Percentiles rank a stretch among this genome's conserved stretches.
phyloP scores from a whole-genome alignment of 75 land plant species.

The Adiantum capillusveneris region DNA sequence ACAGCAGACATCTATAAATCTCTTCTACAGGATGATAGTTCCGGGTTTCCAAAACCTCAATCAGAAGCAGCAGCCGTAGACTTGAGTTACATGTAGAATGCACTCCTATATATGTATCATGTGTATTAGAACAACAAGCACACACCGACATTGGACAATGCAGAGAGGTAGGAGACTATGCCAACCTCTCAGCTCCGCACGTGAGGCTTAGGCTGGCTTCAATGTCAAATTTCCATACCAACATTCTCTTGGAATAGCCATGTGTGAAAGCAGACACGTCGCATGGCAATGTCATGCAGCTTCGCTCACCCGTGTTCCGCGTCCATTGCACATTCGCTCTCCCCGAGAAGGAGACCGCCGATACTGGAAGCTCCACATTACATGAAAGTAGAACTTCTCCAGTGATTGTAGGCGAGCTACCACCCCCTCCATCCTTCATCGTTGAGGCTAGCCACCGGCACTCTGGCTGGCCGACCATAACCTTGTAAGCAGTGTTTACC shows the following conservation, averaged over 20 bases:
- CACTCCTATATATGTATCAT: too few relatives aligned
- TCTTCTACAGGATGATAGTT: too few relatives aligned
- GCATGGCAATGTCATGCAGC: constrained; percentile 48
- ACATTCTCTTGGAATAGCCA: constrained; percentile 34
- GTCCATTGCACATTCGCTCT: constrained; percentile 72
- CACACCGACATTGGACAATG: too few relatives aligned
- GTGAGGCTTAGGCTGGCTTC: constrained; percentile 6
- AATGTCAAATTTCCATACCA: constrained; percentile 67
- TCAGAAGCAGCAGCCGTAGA: too few relatives aligned
- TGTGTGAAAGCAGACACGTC: constrained; percentile 34
- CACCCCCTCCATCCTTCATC: constrained; percentile 2
- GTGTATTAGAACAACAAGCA: too few relatives aligned
- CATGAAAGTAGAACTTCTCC: constrained; percentile 56
- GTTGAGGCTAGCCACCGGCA: constrained; percentile 67
- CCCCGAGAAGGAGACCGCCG: constrained; percentile 52
- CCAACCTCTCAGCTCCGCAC: too few relatives aligned
- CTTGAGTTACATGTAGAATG: too few relatives aligned
- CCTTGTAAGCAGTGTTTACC: constrained; percentile 84
- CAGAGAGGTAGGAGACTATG: too few relatives aligned
- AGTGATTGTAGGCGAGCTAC: constrained; percentile 34
- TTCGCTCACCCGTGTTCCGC: constrained; percentile 29
- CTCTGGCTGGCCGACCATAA: constrained; percentile 87
- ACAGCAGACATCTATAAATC: too few relatives aligned
- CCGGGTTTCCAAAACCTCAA: too few relatives aligned
- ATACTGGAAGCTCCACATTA: constrained; percentile 1